Evolutionary conservation across 2,329 filamentous ascomycete genomes (phyloP), one percentile per base, ranked within the genome.

Genomic region (Aulographum hederae): DNA sequence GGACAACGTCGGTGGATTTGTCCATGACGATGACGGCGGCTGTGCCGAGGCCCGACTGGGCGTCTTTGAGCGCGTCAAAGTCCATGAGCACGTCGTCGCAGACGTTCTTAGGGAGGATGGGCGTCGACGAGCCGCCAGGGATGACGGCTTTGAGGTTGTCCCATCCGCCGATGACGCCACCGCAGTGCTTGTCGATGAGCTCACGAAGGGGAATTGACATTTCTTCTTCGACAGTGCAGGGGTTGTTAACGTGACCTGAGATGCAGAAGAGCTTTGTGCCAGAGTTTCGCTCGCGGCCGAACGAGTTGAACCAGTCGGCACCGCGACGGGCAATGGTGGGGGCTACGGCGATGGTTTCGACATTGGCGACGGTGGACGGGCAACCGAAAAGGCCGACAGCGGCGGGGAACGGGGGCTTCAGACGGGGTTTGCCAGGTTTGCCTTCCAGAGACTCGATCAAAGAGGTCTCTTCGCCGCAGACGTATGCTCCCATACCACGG

Each of bases 21-120:
- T 98, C 89, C 80, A 98, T 93, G 54, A 98, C 89, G 48, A 98
- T 93, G 43, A 98, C 86, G 36, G 89, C 89, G 3, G 89, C 89
- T 5, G 89, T 98, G 44, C 89, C 89, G 11, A 98, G 76, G 69
- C 89, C 89, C 38, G 84, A 91, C 61, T 95, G 89, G 44, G 76
- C 85, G 58, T 98, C 89, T 69, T 98, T 98, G 45, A 98, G 72
- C 6, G 80, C 85, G 53, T 98, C 89, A 51, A 95, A 98, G 61
- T 98, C 89, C 89, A 98, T 98, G 34, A 98, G 60, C 57, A 95
- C 86, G 47, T 93, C 76, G 54, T 94, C 85, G 55, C 89, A 95
- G 42, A 93, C 61, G 41, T 57, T 58, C 66, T 86, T 92, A 43
- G 89, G 89, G 31, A 98, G 69, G 43, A 98, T 86, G 5, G 89